phyloP scores from a whole-genome alignment of 352 stramenopile genomes.

The Phytophthora sp. region DNA sequence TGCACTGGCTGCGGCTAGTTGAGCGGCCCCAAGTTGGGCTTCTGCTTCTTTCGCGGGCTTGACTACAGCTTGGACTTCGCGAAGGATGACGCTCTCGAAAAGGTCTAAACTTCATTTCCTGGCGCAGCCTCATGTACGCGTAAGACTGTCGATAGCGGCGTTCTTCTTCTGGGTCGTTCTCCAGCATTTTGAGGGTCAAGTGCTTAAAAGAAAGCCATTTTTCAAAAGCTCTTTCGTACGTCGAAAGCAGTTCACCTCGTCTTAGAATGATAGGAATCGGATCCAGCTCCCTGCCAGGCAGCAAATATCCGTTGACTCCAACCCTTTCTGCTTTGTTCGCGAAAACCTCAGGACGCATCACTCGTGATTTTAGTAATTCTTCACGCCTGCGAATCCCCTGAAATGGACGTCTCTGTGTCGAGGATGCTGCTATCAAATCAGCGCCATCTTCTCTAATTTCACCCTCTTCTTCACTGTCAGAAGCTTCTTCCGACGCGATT shows the following conservation, averaged over 20 bases:
- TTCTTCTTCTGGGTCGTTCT: conserved; percentile 9
- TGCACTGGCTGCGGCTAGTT: too few species aligned
- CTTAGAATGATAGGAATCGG: conserved; percentile 7
- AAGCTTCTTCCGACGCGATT: neutral
- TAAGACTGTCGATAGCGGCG: conserved; percentile 17
- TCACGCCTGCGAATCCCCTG: neutral
- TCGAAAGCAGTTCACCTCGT: neutral
- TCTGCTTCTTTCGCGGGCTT: too few species aligned
- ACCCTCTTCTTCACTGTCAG: neutral
- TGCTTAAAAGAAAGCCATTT: conserved; percentile 2
- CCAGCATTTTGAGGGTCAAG: neutral
- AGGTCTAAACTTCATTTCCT: too few species aligned
- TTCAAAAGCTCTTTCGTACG: conserved; percentile 1
- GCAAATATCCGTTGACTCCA: neutral
- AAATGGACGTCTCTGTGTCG: too few species aligned
- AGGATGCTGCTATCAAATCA: neutral
- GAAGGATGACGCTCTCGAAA: too few species aligned
- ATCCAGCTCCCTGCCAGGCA: neutral
- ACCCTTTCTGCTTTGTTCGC: neutral
- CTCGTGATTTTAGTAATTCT: neutral
- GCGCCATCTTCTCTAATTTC: neutral
- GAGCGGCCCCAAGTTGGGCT: too few species aligned
- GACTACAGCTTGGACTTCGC: too few species aligned
- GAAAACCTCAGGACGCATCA: neutral
- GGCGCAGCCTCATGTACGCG: conserved; percentile 6